Evolutionary conservation across 306 rosid species (phyloP).

Genomic region (Fragaria nilgerrensis): DNA sequence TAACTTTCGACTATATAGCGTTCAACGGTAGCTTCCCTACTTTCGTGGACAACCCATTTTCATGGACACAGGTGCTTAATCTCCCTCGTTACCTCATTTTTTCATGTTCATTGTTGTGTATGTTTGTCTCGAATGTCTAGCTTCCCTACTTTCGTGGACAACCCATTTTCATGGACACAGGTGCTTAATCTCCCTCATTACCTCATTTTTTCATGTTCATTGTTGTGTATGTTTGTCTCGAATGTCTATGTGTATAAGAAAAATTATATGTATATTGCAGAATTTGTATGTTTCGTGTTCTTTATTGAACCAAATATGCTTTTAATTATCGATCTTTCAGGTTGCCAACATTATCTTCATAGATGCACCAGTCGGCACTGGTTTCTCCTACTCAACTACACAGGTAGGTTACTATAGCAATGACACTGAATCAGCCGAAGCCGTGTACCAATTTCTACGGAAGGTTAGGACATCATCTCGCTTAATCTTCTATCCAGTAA

Average conservation of each 20-base stretch:
- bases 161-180: too few relatives aligned
- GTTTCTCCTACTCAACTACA: constrained; percentile 26
- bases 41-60: constrained; percentile 19
- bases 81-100: neutral
- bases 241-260: neutral
- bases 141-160: too few relatives aligned
- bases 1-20: constrained; percentile 23
- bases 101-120: neutral
- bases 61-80: constrained; percentile 30
- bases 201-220: too few relatives aligned
- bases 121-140: neutral
- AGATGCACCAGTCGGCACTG: constrained; percentile 32
- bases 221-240: too few relatives aligned
- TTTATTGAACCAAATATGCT: neutral
- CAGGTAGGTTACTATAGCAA: constrained; percentile 2
- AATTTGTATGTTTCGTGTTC: neutral
- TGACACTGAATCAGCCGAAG: constrained; percentile 4
- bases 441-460: constrained; percentile 9
- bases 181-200: too few relatives aligned
- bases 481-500: neutral
- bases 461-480: constrained; percentile 8
- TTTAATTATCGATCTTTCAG: neutral
- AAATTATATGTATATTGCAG: too few relatives aligned
- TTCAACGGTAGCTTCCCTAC: neutral
- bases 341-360: constrained; percentile 23